Percentiles rank a stretch among this genome's conserved stretches.
These are phyloP conservation scores for Citrus medica DNA, from an alignment of 345 rosid species.

Conservation along the genomic window DNA sequence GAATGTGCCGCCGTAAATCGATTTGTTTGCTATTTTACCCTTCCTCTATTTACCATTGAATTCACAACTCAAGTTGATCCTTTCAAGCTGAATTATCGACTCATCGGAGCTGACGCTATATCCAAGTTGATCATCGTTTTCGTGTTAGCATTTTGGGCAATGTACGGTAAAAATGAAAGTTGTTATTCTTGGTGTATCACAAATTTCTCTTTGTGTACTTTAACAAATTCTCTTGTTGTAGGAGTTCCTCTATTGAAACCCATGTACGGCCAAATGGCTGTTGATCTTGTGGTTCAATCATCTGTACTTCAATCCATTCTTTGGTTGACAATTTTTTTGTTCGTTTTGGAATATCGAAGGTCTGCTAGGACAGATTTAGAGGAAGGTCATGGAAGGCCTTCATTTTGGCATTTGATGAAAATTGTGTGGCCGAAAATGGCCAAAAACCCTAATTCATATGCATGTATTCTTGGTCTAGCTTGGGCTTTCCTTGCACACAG, in stretches of 20 bases:
- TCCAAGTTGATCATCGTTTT: constrained; percentile 59
- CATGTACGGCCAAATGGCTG: constrained; percentile 71
- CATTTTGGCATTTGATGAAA: constrained; percentile 51
- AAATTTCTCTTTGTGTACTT: constrained; percentile 62
- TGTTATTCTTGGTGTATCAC: constrained; percentile 72
- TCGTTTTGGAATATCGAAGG: constrained; percentile 60
- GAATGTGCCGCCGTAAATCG: constrained; percentile 79
- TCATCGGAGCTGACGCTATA: constrained; percentile 60
- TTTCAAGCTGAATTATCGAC: constrained; percentile 59
- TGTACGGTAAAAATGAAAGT: constrained; percentile 57
- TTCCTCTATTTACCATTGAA: constrained; percentile 75
- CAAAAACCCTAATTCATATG: constrained; percentile 63
- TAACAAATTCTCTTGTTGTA: constrained; percentile 63
- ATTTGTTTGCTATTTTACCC: constrained; percentile 71
- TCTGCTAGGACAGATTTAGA: constrained; percentile 22
- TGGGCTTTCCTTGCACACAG: constrained; percentile 75
- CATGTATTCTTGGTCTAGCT: constrained; percentile 65
- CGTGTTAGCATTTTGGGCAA: constrained; percentile 62
- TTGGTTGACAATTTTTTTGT: constrained; percentile 68
- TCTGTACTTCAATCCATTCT: constrained; percentile 61
- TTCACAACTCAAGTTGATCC: constrained; percentile 72
- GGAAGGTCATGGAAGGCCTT: constrained; percentile 22
- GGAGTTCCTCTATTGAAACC: constrained; percentile 70
- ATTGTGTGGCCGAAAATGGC: constrained; percentile 55
- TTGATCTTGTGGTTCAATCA: constrained; percentile 72